phyloP scores from a whole-genome alignment of 192 early-diverging fungal species.

The Mortierella claussenii region DNA sequence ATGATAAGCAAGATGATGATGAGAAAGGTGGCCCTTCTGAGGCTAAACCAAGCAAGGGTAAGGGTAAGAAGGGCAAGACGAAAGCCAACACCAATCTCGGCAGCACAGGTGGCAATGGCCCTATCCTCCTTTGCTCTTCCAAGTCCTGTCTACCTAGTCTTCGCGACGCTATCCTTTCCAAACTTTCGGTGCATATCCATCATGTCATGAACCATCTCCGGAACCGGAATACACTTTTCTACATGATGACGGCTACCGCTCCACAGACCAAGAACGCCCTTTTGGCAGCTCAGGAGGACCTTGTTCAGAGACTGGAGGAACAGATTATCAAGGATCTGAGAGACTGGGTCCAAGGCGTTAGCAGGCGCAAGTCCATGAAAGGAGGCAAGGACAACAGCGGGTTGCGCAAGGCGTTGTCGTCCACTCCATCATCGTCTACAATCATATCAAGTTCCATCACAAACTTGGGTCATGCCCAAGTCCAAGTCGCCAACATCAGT shows the following conservation, averaged over 20 bases:
- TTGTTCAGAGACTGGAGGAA: constrained; percentile 19
- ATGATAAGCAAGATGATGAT: background rate
- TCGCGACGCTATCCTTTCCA: constrained; percentile 21
- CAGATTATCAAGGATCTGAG: constrained; percentile 19
- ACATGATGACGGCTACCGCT: constrained; percentile 17
- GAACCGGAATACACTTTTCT: constrained; percentile 7
- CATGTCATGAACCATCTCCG: constrained; percentile 31
- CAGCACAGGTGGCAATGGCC: constrained; percentile 21
- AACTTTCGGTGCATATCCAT: constrained; percentile 20
- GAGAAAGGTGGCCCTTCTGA: background rate
- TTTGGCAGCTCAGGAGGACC: constrained; percentile 14
- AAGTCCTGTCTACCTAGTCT: constrained; percentile 20
- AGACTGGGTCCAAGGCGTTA: constrained; percentile 24
- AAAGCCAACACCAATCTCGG: constrained; percentile 17
- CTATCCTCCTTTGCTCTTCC: constrained; percentile 30
- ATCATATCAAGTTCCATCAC: background rate
- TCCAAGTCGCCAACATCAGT: background rate
- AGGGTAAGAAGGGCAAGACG: background rate
- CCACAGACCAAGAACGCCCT: constrained; percentile 21
- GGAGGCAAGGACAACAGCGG: background rate
- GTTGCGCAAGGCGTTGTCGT: background rate
- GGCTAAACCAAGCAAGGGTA: background rate
- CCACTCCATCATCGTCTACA: background rate
- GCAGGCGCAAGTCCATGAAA: constrained; percentile 2
- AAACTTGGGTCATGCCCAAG: background rate